Evolutionary conservation across 305 asterid species (phyloP).

Genomic region (Fraxinus albicans): DNA sequence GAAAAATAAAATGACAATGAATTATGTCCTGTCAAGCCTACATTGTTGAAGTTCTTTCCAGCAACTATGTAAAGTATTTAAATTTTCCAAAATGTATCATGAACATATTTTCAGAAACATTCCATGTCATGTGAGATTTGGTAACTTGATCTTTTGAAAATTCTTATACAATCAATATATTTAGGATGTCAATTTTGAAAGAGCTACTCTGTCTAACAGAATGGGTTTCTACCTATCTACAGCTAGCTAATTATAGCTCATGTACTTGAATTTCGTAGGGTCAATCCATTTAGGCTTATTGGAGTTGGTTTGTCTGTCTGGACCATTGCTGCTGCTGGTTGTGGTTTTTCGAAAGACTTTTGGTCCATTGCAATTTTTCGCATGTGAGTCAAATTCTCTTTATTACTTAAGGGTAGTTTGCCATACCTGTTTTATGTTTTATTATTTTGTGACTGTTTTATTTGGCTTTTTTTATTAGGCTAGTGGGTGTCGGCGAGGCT

Average conservation of each 20-base stretch:
- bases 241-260: background rate
- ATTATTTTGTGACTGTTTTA: background rate
- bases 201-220: background rate
- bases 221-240: background rate
- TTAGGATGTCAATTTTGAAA: background rate
- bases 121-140: background rate
- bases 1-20: background rate
- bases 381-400: slow-evolving; percentile 58
- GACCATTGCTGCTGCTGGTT: slow-evolving; percentile 79
- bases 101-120: background rate
- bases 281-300: slow-evolving; percentile 94
- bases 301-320: slow-evolving; percentile 94
- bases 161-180: background rate
- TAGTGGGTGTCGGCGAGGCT: slow-evolving; percentile 99
- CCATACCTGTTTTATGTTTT: slow-evolving; percentile 10
- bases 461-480: slow-evolving; percentile 40
- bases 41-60: background rate
- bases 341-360: slow-evolving; percentile 80
- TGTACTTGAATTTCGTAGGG: slow-evolving; percentile 50
- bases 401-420: background rate
- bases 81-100: background rate
- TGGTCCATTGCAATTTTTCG: slow-evolving; percentile 83
- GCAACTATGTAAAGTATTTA: background rate
- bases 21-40: background rate
- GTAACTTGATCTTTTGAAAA: background rate